Conservation (phyloP, 371 early-diverging fungal genomes). For the Caulochytrium protostelioides region DNA sequence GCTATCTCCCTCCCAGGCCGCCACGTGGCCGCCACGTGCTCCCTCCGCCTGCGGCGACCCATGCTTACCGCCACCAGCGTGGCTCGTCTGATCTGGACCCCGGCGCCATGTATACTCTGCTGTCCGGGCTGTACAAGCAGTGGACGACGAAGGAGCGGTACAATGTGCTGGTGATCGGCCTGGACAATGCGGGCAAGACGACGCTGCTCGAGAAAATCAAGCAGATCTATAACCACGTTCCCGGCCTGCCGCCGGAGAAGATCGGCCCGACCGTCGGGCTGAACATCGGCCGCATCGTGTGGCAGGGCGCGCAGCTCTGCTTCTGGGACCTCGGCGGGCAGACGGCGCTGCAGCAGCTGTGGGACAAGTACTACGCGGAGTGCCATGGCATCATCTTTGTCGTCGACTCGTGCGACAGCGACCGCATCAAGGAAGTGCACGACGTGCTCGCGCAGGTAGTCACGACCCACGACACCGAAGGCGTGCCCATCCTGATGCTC, state of each 20-base stretch:
- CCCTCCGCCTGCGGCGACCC: too few species aligned
- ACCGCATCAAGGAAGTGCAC: slow-evolving; percentile 58
- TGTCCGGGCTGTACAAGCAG: slow-evolving; percentile 67
- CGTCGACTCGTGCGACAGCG: slow-evolving; percentile 59
- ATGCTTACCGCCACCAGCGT: too few species aligned
- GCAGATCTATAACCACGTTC: slow-evolving; percentile 37
- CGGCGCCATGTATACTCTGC: slow-evolving; percentile 82
- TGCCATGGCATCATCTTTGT: slow-evolving; percentile 85
- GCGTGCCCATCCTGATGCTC: slow-evolving; percentile 75
- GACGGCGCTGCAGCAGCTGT: slow-evolving; percentile 59
- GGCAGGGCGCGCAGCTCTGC: slow-evolving; percentile 39
- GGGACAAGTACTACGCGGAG: slow-evolving; percentile 84
- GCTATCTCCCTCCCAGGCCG: too few species aligned
- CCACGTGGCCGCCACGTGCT: too few species aligned
- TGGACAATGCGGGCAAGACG: slow-evolving; percentile 94
- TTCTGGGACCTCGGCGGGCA: slow-evolving; percentile 94
- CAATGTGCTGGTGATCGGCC: slow-evolving; percentile 77
- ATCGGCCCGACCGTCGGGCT: slow-evolving; percentile 87
- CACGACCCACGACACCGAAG: slow-evolving; percentile 47
- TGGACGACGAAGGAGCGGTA: slow-evolving; percentile 71
- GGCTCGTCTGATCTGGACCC: too few species aligned
- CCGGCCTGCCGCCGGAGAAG: slow-evolving; percentile 59
- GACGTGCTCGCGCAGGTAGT: slow-evolving; percentile 56
- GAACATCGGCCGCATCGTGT: slow-evolving; percentile 64
- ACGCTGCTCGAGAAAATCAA: slow-evolving; percentile 70